Percentiles rank a stretch among this genome's conserved stretches.
Evolutionary conservation across 352 stramenopile genomes (phyloP).

Genomic region (Globisporangium abappressorium): DNA sequence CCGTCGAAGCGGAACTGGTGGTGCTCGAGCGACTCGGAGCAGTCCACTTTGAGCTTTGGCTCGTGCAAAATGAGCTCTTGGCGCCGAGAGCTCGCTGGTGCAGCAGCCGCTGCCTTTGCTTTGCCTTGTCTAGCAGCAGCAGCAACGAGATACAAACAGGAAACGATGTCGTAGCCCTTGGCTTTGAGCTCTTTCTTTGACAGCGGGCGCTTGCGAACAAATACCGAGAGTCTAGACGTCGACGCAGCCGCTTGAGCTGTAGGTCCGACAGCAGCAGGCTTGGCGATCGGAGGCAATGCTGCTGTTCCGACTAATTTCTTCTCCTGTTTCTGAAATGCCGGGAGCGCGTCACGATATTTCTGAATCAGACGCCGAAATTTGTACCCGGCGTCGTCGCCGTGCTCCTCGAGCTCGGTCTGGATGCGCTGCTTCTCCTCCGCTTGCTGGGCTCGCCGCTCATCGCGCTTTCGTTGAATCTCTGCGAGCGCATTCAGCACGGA

Average conservation of each 20-base stretch:
- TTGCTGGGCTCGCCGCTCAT: conserved; percentile 52
- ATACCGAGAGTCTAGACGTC: conserved; percentile 11
- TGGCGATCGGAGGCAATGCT: conserved; percentile 1
- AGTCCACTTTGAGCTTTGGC: conserved; percentile 71
- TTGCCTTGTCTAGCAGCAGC: neutral
- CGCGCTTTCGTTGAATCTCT: conserved; percentile 71
- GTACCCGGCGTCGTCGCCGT: conserved; percentile 71
- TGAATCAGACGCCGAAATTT: conserved; percentile 73
- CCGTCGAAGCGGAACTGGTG: conserved; percentile 73
- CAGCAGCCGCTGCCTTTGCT: neutral
- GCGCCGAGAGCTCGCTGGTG: conserved; percentile 11
- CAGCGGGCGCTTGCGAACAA: conserved; percentile 15
- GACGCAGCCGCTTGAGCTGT: neutral
- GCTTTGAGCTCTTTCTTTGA: conserved; percentile 19
- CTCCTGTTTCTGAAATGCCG: conserved; percentile 19
- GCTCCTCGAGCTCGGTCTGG: conserved; percentile 53
- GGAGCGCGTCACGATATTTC: conserved; percentile 44
- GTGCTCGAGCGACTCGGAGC: conserved; percentile 64
- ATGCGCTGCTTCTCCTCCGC: conserved; percentile 67
- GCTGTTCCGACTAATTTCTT: neutral
- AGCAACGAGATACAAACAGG: conserved; percentile 7
- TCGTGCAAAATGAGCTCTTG: conserved; percentile 67
- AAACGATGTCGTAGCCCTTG: conserved; percentile 19
- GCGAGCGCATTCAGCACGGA: conserved; percentile 54
- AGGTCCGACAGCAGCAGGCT: neutral